phyloP scores from a whole-genome alignment of 1,139 yeast genomes.

The Blastobotrys niveus region DNA sequence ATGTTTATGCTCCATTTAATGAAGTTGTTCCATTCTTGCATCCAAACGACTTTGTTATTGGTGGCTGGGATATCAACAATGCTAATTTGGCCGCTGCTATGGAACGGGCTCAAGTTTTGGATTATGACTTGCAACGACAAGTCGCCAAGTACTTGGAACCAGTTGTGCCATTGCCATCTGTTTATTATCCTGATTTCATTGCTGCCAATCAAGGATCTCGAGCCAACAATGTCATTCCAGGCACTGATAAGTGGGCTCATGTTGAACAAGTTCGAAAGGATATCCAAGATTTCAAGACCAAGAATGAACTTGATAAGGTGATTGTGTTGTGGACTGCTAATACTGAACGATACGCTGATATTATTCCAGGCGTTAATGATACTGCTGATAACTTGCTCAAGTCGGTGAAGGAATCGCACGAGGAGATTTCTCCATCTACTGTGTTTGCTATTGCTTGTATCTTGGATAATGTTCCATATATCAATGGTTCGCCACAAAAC shows the following conservation, averaged over 20 bases:
- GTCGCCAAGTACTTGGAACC: conserved; percentile 60
- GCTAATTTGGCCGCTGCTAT: conserved; percentile 69
- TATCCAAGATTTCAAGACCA: conserved; percentile 69
- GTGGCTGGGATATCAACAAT: conserved; percentile 92
- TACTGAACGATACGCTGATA: conserved; percentile 86
- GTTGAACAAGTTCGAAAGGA: conserved; percentile 83
- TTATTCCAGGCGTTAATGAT: conserved; percentile 77
- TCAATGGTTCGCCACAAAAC: conserved; percentile 96
- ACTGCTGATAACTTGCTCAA: conserved; percentile 73
- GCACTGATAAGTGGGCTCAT: conserved; percentile 78
- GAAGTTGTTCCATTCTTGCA: conserved; percentile 79
- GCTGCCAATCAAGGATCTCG: conserved; percentile 92
- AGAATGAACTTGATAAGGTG: conserved; percentile 75
- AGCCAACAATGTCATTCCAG: conserved; percentile 79
- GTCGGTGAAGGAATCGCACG: conserved; percentile 71
- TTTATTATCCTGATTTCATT: conserved; percentile 93
- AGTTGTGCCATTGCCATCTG: conserved; percentile 70
- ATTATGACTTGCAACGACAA: conserved; percentile 75
- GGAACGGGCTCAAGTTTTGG: conserved; percentile 83
- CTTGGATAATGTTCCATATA: conserved; percentile 80
- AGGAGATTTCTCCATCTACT: conserved; percentile 85
- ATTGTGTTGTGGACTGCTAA: conserved; percentile 95
- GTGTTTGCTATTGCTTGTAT: conserved; percentile 90
- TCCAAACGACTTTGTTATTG: conserved; percentile 85
- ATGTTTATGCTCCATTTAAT: conserved; percentile 89